Conservation (phyloP, 2,329 filamentous ascomycete species). For the Hymenoscyphus occultus region DNA sequence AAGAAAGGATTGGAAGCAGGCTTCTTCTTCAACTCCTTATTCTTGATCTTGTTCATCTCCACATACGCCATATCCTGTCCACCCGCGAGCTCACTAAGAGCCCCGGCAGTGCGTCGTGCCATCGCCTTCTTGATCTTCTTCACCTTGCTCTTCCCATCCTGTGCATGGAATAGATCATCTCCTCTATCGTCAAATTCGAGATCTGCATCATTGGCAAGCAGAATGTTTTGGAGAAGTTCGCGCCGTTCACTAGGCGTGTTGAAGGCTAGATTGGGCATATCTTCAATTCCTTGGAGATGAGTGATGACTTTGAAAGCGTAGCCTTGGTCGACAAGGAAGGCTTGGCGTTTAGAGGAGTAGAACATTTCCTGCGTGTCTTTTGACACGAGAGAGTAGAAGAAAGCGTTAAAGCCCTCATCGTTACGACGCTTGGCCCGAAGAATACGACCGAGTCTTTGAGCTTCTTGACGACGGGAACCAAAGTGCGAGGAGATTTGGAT, state of each 20-base stretch:
- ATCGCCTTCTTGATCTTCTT: conserved; percentile 53
- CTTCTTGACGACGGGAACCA: conserved; percentile 93
- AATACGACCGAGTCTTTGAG: conserved; percentile 88
- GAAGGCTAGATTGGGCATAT: conserved; percentile 77
- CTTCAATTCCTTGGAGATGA: conserved; percentile 85
- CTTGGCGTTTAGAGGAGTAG: conserved; percentile 93
- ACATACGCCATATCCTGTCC: conserved; percentile 98
- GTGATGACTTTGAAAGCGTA: conserved; percentile 99
- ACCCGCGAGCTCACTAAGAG: conserved; percentile 79
- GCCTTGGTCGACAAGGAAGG: conserved; percentile 95
- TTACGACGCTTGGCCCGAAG: conserved; percentile 92
- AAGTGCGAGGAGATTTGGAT: conserved; percentile 98
- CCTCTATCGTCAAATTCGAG: conserved; percentile 39
- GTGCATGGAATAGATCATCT: conserved; percentile 63
- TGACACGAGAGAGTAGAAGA: conserved; percentile 96
- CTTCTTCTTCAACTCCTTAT: conserved; percentile 62
- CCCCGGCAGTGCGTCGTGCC: conserved; percentile 78
- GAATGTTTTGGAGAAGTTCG: conserved; percentile 82
- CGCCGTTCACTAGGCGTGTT: conserved; percentile 74
- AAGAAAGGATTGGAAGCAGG: conserved; percentile 60
- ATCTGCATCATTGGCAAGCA: conserved; percentile 75
- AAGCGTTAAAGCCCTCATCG: conserved; percentile 97
- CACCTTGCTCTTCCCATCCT: conserved; percentile 40
- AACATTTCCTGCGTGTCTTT: conserved; percentile 99
- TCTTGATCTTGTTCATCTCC: conserved; percentile 73